These are phyloP conservation scores for Alternaria infectoria DNA, from an alignment of 2,329 filamentous ascomycete species.

Conservation along the genomic window DNA sequence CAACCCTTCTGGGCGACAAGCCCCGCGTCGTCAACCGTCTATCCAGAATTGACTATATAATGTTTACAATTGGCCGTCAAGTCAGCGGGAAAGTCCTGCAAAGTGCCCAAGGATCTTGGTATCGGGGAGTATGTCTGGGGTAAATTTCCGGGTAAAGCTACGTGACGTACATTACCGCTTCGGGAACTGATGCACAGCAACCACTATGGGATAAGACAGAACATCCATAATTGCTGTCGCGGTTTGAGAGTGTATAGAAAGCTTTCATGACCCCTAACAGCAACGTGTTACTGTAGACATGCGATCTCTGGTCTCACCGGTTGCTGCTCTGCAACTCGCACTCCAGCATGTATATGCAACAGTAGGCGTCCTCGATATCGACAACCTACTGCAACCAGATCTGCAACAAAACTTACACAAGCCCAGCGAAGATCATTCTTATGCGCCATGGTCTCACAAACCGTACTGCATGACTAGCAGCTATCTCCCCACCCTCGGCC, in stretches of 20 bases:
- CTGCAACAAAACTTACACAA: not conserved
- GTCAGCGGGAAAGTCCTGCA: not conserved
- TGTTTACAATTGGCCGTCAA: not conserved
- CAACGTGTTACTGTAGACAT: not conserved
- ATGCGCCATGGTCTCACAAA: conserved; percentile 19
- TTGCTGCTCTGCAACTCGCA: not conserved
- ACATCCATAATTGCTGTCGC: not conserved
- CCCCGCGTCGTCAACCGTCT: not conserved
- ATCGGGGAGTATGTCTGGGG: not conserved
- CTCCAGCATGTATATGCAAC: conserved; percentile 3
- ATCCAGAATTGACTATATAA: too few relatives aligned
- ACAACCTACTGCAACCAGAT: conserved; percentile 18
- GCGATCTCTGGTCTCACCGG: not conserved
- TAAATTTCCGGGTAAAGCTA: conserved; percentile 13
- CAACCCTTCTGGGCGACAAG: not conserved
- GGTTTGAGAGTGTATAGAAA: too few relatives aligned
- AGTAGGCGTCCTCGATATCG: conserved; percentile 20
- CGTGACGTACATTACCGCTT: not conserved
- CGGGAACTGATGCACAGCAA: not conserved
- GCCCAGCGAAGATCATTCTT: not conserved
- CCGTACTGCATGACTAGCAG: conserved; percentile 19
- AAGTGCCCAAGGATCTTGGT: conserved; percentile 13
- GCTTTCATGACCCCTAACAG: not conserved
- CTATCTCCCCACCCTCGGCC: conserved; percentile 7
- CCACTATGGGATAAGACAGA: not conserved